phyloP scores from a whole-genome alignment of 2,329 filamentous ascomycete species.

The Chaetomium sp. region DNA sequence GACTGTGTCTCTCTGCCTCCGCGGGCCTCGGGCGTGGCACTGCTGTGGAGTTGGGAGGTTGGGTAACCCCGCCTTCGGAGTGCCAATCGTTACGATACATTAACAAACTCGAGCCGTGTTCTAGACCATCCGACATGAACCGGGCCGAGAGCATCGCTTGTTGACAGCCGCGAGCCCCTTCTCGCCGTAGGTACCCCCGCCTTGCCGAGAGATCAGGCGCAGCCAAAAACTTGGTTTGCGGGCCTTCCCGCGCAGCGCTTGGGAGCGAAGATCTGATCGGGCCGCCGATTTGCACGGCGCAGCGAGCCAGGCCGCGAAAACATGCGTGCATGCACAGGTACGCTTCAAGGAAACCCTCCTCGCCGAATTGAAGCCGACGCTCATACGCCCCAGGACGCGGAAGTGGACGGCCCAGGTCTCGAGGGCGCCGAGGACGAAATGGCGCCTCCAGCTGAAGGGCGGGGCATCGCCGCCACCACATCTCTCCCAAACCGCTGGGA shows the following conservation, averaged over 20 bases:
- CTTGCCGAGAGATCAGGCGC: neutral
- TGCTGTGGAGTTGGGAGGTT: neutral
- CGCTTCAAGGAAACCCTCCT: neutral
- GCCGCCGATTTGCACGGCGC: neutral
- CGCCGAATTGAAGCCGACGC: too few species aligned
- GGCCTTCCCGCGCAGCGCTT: neutral
- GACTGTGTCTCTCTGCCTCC: neutral
- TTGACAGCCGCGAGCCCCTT: neutral
- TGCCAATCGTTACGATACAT: neutral
- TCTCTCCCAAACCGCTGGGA: neutral
- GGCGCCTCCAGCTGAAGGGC: slow-evolving; percentile 1
- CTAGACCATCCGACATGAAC: neutral
- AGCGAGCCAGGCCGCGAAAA: neutral
- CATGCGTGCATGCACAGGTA: neutral
- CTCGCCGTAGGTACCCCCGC: neutral
- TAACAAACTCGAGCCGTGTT: neutral
- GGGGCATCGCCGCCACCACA: slow-evolving; percentile 6
- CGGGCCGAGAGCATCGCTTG: slow-evolving; percentile 3
- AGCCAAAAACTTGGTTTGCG: neutral
- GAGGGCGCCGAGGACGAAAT: neutral
- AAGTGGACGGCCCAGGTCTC: neutral
- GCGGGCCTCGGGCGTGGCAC: neutral
- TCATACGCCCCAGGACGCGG: neutral
- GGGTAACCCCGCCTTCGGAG: slow-evolving; percentile 6
- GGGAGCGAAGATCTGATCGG: slow-evolving; percentile 6